phyloP scores from a whole-genome alignment of 1,284 basidiomycete genomes.

The Malassezia nana region DNA sequence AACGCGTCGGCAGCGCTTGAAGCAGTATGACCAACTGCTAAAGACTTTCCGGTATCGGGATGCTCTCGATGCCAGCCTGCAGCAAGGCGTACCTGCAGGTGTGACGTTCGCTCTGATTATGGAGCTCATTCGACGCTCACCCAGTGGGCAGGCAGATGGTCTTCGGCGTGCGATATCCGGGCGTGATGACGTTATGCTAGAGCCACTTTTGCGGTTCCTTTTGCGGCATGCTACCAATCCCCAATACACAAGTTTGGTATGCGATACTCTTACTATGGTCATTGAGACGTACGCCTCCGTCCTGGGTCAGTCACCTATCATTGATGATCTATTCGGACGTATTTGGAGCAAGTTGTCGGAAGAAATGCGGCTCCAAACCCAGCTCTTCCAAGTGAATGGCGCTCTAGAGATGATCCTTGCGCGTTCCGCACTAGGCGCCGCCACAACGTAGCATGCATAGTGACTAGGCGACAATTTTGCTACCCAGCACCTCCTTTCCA shows the following conservation, averaged over 20 bases:
- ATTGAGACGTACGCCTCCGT: constrained; percentile 77
- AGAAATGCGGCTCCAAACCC: constrained; percentile 82
- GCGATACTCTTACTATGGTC: constrained; percentile 69
- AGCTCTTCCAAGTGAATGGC: constrained; percentile 71
- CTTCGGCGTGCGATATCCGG: constrained; percentile 74
- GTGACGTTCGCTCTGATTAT: constrained; percentile 83
- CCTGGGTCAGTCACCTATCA: constrained; percentile 81
- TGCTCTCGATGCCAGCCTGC: constrained; percentile 58
- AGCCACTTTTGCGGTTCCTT: constrained; percentile 76
- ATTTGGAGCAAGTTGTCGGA: constrained; percentile 71
- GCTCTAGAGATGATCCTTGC: constrained; percentile 81
- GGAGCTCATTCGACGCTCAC: constrained; percentile 70
- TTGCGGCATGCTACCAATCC: constrained; percentile 79
- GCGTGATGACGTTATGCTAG: constrained; percentile 84
- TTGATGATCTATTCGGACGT: constrained; percentile 72
- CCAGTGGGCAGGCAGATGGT: constrained; percentile 58
- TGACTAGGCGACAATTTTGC: not conserved
- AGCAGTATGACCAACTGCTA: constrained; percentile 77
- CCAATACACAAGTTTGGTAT: constrained; percentile 77
- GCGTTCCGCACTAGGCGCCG: constrained; percentile 26
- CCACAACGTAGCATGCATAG: constrained; percentile 2
- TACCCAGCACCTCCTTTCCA: constrained; percentile 60
- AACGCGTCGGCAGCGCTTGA: constrained; percentile 63
- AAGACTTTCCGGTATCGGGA: constrained; percentile 91
- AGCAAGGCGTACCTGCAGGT: constrained; percentile 28